Conservation (phyloP, 148 eudicot species). For the Salicornia ramosissima region DNA sequence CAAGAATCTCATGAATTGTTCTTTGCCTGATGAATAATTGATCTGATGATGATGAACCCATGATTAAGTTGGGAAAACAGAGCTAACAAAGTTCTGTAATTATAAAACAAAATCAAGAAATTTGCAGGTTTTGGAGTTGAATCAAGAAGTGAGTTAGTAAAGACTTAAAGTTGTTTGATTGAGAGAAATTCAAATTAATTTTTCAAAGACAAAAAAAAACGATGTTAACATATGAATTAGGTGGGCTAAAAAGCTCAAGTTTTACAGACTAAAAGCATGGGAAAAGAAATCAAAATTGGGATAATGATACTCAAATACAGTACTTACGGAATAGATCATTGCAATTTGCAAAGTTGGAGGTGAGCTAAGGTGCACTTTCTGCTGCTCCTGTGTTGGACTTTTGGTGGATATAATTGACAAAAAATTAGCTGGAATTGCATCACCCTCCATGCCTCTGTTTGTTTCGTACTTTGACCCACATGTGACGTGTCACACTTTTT, state of each 20-base stretch:
- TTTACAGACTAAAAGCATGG: conserved; percentile 8
- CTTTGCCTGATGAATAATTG: conserved; percentile 54
- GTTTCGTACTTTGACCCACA: not conserved
- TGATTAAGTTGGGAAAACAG: not conserved
- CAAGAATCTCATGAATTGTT: conserved; percentile 73
- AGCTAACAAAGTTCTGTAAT: not conserved
- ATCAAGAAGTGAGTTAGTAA: not conserved
- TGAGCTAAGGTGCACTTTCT: not conserved
- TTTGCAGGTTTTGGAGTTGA: not conserved
- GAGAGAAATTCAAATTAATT: not conserved
- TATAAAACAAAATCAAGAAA: not conserved
- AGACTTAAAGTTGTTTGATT: not conserved
- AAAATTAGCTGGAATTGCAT: conserved; percentile 12
- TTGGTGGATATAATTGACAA: not conserved
- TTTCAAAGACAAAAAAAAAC: not conserved
- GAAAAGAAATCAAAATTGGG: not conserved
- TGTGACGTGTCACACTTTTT: not conserved
- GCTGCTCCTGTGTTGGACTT: not conserved
- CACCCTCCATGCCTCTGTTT: not conserved
- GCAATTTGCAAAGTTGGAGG: not conserved
- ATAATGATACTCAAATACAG: no score
- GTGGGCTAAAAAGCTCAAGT: not conserved
- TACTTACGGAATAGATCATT: not conserved
- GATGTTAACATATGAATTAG: not conserved
- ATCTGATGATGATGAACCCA: conserved; percentile 66